Evolutionary conservation across 495 filamentous ascomycete species (phyloP).

Genomic region (Trichoderma asperelloides): DNA sequence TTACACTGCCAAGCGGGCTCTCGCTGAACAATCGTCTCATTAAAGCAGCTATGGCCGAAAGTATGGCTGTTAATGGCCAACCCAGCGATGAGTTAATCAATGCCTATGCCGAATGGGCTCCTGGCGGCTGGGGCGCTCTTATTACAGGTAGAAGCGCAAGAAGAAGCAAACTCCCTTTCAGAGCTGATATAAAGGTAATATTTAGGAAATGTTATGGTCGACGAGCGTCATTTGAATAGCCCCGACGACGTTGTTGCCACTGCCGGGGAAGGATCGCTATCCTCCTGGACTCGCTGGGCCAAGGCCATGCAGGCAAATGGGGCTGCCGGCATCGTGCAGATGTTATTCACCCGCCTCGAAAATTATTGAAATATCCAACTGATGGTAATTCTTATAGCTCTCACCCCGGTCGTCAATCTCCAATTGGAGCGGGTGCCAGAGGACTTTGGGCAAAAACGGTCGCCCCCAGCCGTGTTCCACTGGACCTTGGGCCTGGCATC

Average conservation of each 20-base stretch:
- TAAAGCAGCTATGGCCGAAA: conserved; percentile 29
- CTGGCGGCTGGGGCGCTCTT: conserved; percentile 42
- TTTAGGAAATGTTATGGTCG: conserved; percentile 45
- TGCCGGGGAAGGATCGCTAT: conserved; percentile 17
- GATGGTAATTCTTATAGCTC: too few species aligned
- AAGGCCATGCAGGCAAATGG: conserved; percentile 33
- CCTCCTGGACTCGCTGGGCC: conserved; percentile 43
- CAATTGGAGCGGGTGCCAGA: too few species aligned
- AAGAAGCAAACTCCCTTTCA: too few species aligned
- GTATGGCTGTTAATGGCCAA: neutral
- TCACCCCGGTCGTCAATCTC: conserved; percentile 51
- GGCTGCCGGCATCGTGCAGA: conserved; percentile 44
- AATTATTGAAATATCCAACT: too few species aligned
- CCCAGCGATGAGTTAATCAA: conserved; percentile 12
- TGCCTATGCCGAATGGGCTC: conserved; percentile 38
- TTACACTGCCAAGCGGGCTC: conserved; percentile 43
- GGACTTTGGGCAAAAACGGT: conserved; percentile 35
- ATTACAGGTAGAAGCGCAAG: too few species aligned
- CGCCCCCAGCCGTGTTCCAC: conserved; percentile 18
- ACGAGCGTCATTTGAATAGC: conserved; percentile 38
- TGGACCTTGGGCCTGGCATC: neutral
- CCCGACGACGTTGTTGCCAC: conserved; percentile 32
- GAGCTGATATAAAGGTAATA: too few species aligned
- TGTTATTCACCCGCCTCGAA: too few species aligned
- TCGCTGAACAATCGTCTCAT: conserved; percentile 43